Conservation (phyloP, 768 basidiomycete species). For the Xerocomellus amylosporus region DNA sequence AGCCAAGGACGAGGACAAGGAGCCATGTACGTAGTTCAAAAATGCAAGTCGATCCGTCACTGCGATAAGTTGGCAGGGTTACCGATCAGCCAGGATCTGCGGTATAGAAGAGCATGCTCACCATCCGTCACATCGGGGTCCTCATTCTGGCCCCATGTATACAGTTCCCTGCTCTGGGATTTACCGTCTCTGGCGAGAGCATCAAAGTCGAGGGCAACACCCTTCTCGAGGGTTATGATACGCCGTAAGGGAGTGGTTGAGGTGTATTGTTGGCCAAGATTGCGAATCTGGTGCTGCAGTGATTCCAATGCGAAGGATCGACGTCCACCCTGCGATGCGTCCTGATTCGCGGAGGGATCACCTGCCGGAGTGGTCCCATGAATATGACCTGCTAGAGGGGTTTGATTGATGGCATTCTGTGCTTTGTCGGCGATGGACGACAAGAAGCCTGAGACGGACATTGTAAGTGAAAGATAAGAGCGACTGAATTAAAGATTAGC, state of each 20-base stretch:
- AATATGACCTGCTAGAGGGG: conserved; percentile 56
- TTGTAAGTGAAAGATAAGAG: conserved; percentile 25
- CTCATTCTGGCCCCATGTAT: conserved; percentile 78
- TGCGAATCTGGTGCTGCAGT: conserved; percentile 70
- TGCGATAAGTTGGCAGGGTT: conserved; percentile 26
- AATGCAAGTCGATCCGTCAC: conserved; percentile 82
- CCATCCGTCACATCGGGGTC: conserved; percentile 74
- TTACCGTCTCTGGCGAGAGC: conserved; percentile 63
- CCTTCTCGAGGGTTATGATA: conserved; percentile 76
- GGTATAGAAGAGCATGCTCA: conserved; percentile 28
- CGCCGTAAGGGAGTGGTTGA: conserved; percentile 67
- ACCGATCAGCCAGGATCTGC: not conserved
- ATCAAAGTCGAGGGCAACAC: conserved; percentile 73
- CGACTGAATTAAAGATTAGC: not conserved
- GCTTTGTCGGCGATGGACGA: conserved; percentile 74
- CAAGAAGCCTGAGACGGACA: conserved; percentile 64
- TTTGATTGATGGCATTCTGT: conserved; percentile 62
- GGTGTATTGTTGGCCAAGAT: conserved; percentile 74
- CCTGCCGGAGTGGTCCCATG: conserved; percentile 42
- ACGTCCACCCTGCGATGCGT: conserved; percentile 38
- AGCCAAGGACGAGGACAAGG: conserved; percentile 60
- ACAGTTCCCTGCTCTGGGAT: conserved; percentile 78
- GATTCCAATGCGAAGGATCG: conserved; percentile 58
- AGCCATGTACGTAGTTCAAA: conserved; percentile 73
- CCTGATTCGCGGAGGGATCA: conserved; percentile 42